Evolutionary conservation across 306 rosid species (phyloP).

Genomic region (Sechiopsis laciniata): DNA sequence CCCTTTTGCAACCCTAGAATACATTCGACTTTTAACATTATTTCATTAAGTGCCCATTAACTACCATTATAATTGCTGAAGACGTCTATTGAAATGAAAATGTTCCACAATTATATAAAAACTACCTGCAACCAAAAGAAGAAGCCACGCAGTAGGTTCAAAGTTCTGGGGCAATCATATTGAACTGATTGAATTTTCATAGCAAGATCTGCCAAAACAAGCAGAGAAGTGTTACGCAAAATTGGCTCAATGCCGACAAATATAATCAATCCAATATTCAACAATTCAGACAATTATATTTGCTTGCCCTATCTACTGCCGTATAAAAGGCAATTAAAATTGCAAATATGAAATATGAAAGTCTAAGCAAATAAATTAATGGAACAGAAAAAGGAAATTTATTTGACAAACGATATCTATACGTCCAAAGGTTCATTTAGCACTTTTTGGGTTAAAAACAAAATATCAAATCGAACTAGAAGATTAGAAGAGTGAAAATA

Average conservation of each 20-base stretch:
- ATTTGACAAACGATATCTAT: neutral
- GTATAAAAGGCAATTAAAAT: too few species aligned
- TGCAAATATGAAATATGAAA: neutral
- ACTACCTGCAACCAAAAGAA: constrained; percentile 64
- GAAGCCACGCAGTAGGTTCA: constrained; percentile 70
- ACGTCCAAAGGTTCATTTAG: neutral
- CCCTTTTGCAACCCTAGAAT: neutral
- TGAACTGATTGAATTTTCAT: constrained; percentile 28
- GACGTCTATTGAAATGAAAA: neutral
- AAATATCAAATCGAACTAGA: neutral
- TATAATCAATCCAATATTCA: too few species aligned
- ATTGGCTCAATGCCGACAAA: too few species aligned
- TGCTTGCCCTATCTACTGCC: too few species aligned
- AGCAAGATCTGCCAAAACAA: constrained; percentile 41
- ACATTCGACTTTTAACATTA: neutral
- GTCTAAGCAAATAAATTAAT: neutral
- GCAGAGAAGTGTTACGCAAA: too few species aligned
- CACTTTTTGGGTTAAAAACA: neutral
- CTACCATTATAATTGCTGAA: neutral
- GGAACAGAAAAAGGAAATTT: neutral
- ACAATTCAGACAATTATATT: too few species aligned
- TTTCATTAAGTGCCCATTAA: neutral
- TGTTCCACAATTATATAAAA: neutral
- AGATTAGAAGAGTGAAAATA: neutral
- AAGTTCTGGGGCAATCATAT: constrained; percentile 27